phyloP scores from a whole-genome alignment of 2,329 filamentous ascomycete species.

The Magnaporthiopsis rhizophila region DNA sequence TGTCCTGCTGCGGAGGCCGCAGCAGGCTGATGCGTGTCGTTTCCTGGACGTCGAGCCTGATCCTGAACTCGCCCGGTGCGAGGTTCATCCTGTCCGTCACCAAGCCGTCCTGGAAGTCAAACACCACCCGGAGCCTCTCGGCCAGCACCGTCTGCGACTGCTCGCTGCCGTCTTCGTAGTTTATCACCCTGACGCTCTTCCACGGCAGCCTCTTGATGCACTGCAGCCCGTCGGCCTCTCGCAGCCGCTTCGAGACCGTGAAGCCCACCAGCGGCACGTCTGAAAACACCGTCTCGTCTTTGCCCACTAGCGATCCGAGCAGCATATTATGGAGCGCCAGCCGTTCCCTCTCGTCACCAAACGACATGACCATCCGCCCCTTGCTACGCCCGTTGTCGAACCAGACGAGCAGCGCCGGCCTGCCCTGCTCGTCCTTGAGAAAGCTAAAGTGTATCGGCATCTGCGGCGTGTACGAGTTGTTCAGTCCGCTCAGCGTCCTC shows the following conservation, averaged over 20 bases:
- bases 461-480: conserved; percentile 57
- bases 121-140: conserved; percentile 65
- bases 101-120: conserved; percentile 68
- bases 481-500: conserved; percentile 69
- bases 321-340: conserved; percentile 64
- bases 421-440: conserved; percentile 61
- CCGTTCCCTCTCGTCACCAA: conserved; percentile 64
- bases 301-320: conserved; percentile 60
- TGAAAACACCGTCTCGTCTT: conserved; percentile 61
- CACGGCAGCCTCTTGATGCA: conserved; percentile 48
- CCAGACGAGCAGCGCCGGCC: conserved; percentile 62
- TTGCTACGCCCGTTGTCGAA: conserved; percentile 58
- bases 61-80: conserved; percentile 62
- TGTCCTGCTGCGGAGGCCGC: conserved; percentile 66
- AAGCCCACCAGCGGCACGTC: conserved; percentile 61
- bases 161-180: conserved; percentile 57
- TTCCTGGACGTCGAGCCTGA: conserved; percentile 56
- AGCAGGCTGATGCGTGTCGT: conserved; percentile 57
- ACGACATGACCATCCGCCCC: conserved; percentile 69
- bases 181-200: conserved; percentile 65
- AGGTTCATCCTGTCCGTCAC: conserved; percentile 80
- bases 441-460: conserved; percentile 72
- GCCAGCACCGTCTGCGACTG: conserved; percentile 65
- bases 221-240: conserved; percentile 39
- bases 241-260: conserved; percentile 48